A percentile compares a stretch with the other conserved stretches of the same genome.
Evolutionary conservation across 2,329 filamentous ascomycete genomes (phyloP).

Genomic region (Colletotrichum paranaense): DNA sequence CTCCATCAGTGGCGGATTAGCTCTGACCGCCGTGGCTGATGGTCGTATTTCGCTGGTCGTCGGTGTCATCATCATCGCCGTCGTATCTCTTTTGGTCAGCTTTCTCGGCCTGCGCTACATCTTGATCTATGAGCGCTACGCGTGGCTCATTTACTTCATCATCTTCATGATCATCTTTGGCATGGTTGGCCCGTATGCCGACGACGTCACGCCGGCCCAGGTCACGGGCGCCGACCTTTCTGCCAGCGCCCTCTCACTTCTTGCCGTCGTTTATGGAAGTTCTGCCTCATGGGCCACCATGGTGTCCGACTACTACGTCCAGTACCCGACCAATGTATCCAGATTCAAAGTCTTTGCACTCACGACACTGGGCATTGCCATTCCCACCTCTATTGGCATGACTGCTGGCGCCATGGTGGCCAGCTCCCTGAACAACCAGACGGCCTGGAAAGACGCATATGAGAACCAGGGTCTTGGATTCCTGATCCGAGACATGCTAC

Average conservation of each 20-base stretch:
- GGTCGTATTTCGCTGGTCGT: slow-evolving; percentile 58
- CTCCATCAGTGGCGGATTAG: slow-evolving; percentile 62
- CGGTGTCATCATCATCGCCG: slow-evolving; percentile 63
- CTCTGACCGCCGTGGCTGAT: slow-evolving; percentile 57
- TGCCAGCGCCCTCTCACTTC: slow-evolving; percentile 53
- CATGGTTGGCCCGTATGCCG: slow-evolving; percentile 54
- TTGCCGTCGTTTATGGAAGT: slow-evolving; percentile 59
- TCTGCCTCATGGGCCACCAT: slow-evolving; percentile 62
- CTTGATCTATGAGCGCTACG: slow-evolving; percentile 61
- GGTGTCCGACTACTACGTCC: not conserved
- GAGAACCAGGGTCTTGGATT: not conserved
- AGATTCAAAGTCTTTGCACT: not conserved
- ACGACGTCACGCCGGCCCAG: slow-evolving; percentile 49
- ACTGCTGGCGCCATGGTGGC: not conserved
- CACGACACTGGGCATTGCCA: not conserved
- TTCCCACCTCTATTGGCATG: not conserved
- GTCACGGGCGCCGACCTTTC: slow-evolving; percentile 47
- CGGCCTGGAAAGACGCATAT: not conserved
- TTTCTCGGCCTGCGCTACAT: slow-evolving; percentile 63
- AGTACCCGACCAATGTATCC: not conserved
- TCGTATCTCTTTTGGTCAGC: slow-evolving; percentile 61
- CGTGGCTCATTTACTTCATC: slow-evolving; percentile 59
- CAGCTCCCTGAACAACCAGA: not conserved
- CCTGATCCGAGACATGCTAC: not conserved
- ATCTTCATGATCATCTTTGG: slow-evolving; percentile 63